phyloP scores from a whole-genome alignment of 2,329 filamentous ascomycete genomes.

The Gyromitra esculenta region DNA sequence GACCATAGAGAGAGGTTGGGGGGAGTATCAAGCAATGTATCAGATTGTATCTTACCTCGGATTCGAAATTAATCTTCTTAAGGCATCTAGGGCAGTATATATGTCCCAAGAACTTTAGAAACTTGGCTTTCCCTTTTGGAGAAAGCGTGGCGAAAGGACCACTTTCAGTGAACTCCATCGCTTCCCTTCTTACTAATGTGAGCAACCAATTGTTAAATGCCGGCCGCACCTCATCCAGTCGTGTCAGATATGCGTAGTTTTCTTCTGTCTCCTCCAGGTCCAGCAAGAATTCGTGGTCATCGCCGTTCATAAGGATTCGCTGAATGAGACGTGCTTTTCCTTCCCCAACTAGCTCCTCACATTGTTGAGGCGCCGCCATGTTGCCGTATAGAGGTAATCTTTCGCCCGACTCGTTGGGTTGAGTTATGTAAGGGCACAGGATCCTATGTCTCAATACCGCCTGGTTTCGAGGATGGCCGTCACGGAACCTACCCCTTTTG shows the following conservation, averaged over 20 bases:
- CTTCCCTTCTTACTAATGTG: not conserved
- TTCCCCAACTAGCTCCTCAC: too few relatives aligned
- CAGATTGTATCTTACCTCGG: conserved; percentile 17
- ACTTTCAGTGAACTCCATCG: not conserved
- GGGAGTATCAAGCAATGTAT: not conserved
- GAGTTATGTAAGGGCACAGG: not conserved
- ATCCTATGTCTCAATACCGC: not conserved
- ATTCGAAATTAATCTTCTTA: not conserved
- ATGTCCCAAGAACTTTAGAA: not conserved
- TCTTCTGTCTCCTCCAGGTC: not conserved
- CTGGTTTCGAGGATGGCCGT: not conserved
- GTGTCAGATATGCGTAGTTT: not conserved
- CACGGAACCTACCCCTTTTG: not conserved
- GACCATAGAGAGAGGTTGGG: not conserved
- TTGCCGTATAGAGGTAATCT: not conserved
- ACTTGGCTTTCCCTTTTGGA: not conserved
- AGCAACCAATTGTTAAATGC: not conserved
- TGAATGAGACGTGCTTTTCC: not conserved
- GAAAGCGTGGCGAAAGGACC: not conserved
- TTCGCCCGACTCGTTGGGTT: not conserved
- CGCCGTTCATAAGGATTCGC: not conserved
- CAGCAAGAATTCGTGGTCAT: conserved; percentile 17
- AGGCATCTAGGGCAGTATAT: conserved; percentile 35
- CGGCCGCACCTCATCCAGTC: not conserved
- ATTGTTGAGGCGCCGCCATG: not conserved